These are phyloP conservation scores for Buxus sempervirens DNA, from an alignment of 164 flowering plant genomes.

Conservation along the genomic window DNA sequence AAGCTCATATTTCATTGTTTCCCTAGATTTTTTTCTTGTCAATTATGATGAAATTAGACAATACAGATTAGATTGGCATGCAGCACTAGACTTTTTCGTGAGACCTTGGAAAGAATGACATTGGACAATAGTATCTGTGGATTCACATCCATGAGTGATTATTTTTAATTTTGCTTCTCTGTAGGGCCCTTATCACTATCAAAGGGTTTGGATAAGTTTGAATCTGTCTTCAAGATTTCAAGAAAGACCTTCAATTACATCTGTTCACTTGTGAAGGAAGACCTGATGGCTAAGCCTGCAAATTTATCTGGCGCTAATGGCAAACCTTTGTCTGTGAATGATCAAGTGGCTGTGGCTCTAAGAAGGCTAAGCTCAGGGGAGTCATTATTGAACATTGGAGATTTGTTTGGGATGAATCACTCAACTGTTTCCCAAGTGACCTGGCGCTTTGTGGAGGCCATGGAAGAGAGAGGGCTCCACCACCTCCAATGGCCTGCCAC, in stretches of 20 bases:
- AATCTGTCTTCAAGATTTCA: slow-evolving; percentile 60
- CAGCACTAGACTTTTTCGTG: background rate
- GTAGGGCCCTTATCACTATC: slow-evolving; percentile 49
- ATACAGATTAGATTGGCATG: background rate
- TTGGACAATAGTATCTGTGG: background rate
- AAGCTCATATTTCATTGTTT: background rate
- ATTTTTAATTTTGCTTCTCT: slow-evolving; percentile 6
- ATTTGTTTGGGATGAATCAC: slow-evolving; percentile 61
- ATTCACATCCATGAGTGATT: background rate
- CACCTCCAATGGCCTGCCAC: slow-evolving; percentile 77
- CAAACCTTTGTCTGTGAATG: slow-evolving; percentile 41
- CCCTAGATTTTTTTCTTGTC: too few relatives aligned
- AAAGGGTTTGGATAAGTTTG: slow-evolving; percentile 40
- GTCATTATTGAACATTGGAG: slow-evolving; percentile 55
- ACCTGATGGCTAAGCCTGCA: slow-evolving; percentile 45
- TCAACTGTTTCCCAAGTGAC: slow-evolving; percentile 78
- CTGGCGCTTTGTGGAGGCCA: slow-evolving; percentile 82
- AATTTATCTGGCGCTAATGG: slow-evolving; percentile 46
- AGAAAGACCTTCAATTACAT: slow-evolving; percentile 75
- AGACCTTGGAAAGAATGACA: too few relatives aligned
- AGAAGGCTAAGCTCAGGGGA: slow-evolving; percentile 82
- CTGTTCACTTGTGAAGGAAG: slow-evolving; percentile 71
- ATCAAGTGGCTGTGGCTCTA: slow-evolving; percentile 79
- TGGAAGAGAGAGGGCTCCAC: slow-evolving; percentile 68
- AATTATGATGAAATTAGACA: too few relatives aligned